A percentile compares a stretch with the other conserved stretches of the same genome.
Conservation (phyloP, 1,284 basidiomycete species). For the Ceratobasidium papillatum region DNA sequence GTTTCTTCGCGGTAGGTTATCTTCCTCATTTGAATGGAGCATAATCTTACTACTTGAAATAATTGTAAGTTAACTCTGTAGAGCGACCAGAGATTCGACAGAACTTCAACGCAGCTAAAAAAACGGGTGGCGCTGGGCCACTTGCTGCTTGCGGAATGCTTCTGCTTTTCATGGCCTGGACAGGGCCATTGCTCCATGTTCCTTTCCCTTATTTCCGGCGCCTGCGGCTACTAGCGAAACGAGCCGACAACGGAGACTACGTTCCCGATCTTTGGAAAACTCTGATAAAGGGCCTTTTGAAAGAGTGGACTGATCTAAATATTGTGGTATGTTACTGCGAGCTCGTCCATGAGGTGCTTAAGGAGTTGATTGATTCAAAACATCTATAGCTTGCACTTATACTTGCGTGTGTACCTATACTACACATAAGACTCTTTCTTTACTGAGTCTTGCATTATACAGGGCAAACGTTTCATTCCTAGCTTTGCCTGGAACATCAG, state of each 20-base stretch:
- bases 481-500: conserved; percentile 24
- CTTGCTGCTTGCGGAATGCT: background rate
- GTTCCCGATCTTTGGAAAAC: conserved; percentile 21
- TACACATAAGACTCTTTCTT: too few relatives aligned
- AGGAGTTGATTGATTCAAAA: too few relatives aligned
- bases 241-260: conserved; percentile 29
- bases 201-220: conserved; percentile 25
- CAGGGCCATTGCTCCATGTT: conserved; percentile 15
- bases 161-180: conserved; percentile 13
- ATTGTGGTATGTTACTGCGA: conserved; percentile 29
- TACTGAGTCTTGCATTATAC: too few relatives aligned
- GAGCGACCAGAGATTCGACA: background rate
- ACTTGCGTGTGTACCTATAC: background rate
- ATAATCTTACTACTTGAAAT: too few relatives aligned
- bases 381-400: conserved; percentile 20
- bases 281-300: conserved; percentile 18
- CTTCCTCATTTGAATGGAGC: too few relatives aligned
- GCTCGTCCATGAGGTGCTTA: too few relatives aligned
- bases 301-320: conserved; percentile 33
- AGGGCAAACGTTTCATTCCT: conserved; percentile 34
- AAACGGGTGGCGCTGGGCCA: background rate
- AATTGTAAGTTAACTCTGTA: background rate
- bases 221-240: background rate
- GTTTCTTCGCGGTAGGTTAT: conserved; percentile 12
- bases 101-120: background rate